A percentile compares a stretch with the other conserved stretches of the same genome.
Conservation (phyloP, 345 rosid genomes). For the Hypericum perforatum region DNA sequence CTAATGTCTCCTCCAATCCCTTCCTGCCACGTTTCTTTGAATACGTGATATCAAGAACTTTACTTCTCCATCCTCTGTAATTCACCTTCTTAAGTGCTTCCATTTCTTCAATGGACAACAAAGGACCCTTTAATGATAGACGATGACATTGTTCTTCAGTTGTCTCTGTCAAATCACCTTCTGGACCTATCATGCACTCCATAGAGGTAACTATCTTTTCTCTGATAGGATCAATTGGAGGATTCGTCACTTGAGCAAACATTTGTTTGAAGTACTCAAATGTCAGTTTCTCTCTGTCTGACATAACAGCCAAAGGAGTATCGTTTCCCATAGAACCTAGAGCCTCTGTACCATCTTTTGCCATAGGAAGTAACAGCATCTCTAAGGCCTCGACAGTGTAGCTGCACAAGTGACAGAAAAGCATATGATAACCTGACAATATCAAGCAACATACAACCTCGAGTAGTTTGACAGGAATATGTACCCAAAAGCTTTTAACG, state of each 20-base stretch:
- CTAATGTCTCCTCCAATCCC: constrained; percentile 82
- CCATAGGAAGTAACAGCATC: constrained; percentile 99
- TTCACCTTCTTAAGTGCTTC: constrained; percentile 87
- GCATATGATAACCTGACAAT: neutral
- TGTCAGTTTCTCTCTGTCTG: constrained; percentile 73
- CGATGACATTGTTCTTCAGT: constrained; percentile 97
- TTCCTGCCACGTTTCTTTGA: constrained; percentile 65
- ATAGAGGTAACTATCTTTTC: constrained; percentile 98
- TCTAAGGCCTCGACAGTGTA: constrained; percentile 95
- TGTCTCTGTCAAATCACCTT: constrained; percentile 97
- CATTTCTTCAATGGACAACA: constrained; percentile 67
- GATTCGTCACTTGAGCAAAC: constrained; percentile 99
- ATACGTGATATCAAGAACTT: constrained; percentile 88
- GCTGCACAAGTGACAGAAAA: constrained; percentile 28
- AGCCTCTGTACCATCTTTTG: constrained; percentile 88
- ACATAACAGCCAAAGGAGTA: constrained; percentile 96
- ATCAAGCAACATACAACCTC: neutral
- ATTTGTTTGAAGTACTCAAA: constrained; percentile 99
- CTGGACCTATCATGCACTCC: constrained; percentile 99
- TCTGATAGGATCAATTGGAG: constrained; percentile 97
- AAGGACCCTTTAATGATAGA: constrained; percentile 80
- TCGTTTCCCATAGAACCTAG: constrained; percentile 99
- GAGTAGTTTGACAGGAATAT: constrained; percentile 1
- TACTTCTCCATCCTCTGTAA: constrained; percentile 79
- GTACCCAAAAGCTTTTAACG: constrained; percentile 96